phyloP scores from a whole-genome alignment of 78 protist genomes.

The Dictyostelium citrinum region DNA sequence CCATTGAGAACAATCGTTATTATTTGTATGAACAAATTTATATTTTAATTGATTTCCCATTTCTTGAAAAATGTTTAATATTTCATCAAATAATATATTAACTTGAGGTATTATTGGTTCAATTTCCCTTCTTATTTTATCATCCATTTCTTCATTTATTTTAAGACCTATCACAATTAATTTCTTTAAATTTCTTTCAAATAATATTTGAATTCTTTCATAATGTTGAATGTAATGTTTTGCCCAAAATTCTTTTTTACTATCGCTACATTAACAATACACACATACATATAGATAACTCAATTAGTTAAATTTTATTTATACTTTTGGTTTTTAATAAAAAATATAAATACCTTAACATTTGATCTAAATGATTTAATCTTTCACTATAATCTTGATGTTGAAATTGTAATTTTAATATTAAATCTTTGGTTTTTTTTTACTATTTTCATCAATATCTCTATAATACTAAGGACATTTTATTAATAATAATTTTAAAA shows the following conservation, averaged over 20 bases:
- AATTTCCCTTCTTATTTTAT: neutral
- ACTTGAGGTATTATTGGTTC: neutral
- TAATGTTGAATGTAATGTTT: neutral
- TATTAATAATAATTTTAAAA: too few species aligned
- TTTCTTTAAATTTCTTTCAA: constrained; percentile 32
- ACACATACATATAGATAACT: too few species aligned
- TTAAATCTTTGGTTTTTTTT: neutral
- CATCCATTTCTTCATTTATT: neutral
- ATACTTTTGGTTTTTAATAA: too few species aligned
- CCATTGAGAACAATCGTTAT: neutral
- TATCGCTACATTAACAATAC: too few species aligned
- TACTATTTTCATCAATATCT: neutral
- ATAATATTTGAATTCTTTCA: neutral
- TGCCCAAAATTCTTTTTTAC: neutral
- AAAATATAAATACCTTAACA: neutral
- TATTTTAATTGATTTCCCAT: neutral
- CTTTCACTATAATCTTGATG: neutral
- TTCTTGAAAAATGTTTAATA: neutral
- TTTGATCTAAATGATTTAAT: neutral
- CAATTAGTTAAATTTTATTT: too few species aligned
- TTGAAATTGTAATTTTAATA: neutral
- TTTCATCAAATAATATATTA: neutral
- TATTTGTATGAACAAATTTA: neutral
- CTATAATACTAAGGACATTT: neutral
- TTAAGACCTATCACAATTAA: neutral